Evolutionary conservation across 2,329 filamentous ascomycete species (phyloP), one percentile per base, ranked within the genome.

Genomic region (Pseudocercospora ulei): DNA sequence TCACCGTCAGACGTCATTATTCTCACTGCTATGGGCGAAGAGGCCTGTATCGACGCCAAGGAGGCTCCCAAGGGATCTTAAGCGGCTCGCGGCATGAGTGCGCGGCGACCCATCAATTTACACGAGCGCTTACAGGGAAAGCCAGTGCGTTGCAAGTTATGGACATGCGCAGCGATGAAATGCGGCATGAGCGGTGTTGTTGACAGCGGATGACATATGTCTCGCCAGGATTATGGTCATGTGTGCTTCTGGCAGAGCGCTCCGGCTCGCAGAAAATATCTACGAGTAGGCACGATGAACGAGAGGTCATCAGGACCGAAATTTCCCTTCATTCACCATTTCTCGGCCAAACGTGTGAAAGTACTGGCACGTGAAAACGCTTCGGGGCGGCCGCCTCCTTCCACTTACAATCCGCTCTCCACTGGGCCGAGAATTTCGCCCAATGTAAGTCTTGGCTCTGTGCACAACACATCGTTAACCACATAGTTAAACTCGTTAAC

Each of bases 11-110:
- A 86, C 69, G 80, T 96, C 59, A 81, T 88, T 58, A 78, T 98
- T 65, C 82, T 93, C 63, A 83, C 84, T 59, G 78, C 90, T 64
- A 98, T 98, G 90, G 83, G 83, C 63, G 88, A 98, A 72, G 83
- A 96, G 75, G 70, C 75, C 58, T 82, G 80, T 61, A 80, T 95
- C 64, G 87, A 95, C 64, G 82, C 79, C 69, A 96, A 96, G 79
- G 87, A 95, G 71, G 84, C 83, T 66, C 78, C 82, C 65, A 67
- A 61, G 47, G 43, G 47, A n/a, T 33, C 38, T 44, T 49, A 49
- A 47, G 34, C 20, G 31, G 27, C 25, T 35, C 12, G 26, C 27
- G 30, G 31, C 22, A 24, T 38, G 37, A 37, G 30, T 35, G 46
- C 43, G 39, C 44, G 43, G 43, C 43, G 39, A 42, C 36, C 20